Conservation (phyloP, 495 filamentous ascomycete species). For the Pyrenula massariospora region DNA sequence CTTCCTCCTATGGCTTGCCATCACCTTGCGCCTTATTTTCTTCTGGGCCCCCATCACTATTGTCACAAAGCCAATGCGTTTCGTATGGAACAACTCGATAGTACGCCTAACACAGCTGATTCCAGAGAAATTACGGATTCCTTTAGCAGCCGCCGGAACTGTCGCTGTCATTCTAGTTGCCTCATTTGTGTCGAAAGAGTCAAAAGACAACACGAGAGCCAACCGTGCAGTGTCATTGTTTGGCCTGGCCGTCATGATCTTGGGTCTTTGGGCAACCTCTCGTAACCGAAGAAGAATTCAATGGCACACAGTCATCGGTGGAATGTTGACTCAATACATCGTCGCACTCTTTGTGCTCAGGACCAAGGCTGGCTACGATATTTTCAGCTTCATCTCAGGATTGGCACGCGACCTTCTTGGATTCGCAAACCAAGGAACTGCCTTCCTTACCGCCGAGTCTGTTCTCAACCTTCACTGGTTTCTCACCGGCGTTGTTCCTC, state of each 20-base stretch:
- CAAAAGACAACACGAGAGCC: slow-evolving; percentile 60
- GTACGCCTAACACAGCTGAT: slow-evolving; percentile 36
- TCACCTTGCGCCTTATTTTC: slow-evolving; percentile 62
- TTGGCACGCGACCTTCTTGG: slow-evolving; percentile 58
- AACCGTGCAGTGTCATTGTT: slow-evolving; percentile 74
- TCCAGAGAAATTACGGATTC: slow-evolving; percentile 50
- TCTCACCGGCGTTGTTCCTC: slow-evolving; percentile 58
- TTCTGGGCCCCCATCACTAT: slow-evolving; percentile 59
- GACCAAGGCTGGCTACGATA: slow-evolving; percentile 64
- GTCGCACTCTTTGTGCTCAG: slow-evolving; percentile 79
- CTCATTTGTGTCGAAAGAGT: slow-evolving; percentile 57
- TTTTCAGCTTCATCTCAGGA: slow-evolving; percentile 74
- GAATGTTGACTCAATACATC: slow-evolving; percentile 81
- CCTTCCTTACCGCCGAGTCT: slow-evolving; percentile 51
- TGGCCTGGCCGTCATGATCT: slow-evolving; percentile 64
- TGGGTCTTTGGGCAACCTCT: slow-evolving; percentile 54
- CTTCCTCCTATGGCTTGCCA: slow-evolving; percentile 67
- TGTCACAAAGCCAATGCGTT: slow-evolving; percentile 51
- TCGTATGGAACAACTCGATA: slow-evolving; percentile 53
- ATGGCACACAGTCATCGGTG: slow-evolving; percentile 73
- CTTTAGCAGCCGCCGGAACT: slow-evolving; percentile 43
- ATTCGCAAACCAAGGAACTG: slow-evolving; percentile 55
- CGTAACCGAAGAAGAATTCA: slow-evolving; percentile 46
- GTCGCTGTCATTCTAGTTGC: slow-evolving; percentile 65
- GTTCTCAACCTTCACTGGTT: slow-evolving; percentile 46